A percentile compares a stretch with the other conserved stretches of the same genome.
Evolutionary conservation across 305 asterid species (phyloP).

Genomic region (Fraxinus velutina): DNA sequence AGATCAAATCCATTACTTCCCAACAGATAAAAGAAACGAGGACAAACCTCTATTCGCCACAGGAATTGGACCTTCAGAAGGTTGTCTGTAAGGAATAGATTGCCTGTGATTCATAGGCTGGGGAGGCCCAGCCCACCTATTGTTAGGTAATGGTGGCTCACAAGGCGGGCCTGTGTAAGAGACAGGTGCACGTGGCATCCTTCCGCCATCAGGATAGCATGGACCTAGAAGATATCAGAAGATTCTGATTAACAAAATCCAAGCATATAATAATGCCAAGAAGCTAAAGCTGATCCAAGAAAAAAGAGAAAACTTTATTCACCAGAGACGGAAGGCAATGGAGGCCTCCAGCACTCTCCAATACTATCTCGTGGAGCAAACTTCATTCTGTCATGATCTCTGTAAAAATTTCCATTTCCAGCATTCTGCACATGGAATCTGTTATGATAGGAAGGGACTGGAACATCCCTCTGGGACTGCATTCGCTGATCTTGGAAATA

Average conservation of each 20-base stretch:
- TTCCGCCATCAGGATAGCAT: constrained; percentile 55
- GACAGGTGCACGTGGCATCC: constrained; percentile 47
- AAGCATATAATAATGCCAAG: constrained; percentile 4
- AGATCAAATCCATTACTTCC: background rate
- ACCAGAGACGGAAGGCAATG: constrained; percentile 64
- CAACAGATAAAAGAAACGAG: constrained; percentile 7
- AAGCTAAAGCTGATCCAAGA: background rate
- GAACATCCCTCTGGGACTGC: constrained; percentile 50
- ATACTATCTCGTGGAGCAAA: constrained; percentile 44
- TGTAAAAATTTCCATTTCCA: constrained; percentile 55
- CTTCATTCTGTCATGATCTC: constrained; percentile 58
- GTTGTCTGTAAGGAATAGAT: constrained; percentile 58
- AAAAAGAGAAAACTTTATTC: constrained; percentile 23
- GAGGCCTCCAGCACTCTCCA: constrained; percentile 79
- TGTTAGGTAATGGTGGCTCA: constrained; percentile 52
- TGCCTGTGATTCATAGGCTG: constrained; percentile 56
- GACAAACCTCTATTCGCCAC: constrained; percentile 68
- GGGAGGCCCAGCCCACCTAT: constrained; percentile 61
- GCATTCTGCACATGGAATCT: constrained; percentile 50
- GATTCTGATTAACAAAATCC: constrained; percentile 12
- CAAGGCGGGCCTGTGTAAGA: constrained; percentile 52
- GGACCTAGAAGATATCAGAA: constrained; percentile 44
- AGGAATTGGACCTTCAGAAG: constrained; percentile 62
- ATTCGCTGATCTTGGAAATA: constrained; percentile 67
- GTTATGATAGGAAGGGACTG: constrained; percentile 55